Conservation (phyloP, 73 alveolate species). For the Breviolum minutum region DNA sequence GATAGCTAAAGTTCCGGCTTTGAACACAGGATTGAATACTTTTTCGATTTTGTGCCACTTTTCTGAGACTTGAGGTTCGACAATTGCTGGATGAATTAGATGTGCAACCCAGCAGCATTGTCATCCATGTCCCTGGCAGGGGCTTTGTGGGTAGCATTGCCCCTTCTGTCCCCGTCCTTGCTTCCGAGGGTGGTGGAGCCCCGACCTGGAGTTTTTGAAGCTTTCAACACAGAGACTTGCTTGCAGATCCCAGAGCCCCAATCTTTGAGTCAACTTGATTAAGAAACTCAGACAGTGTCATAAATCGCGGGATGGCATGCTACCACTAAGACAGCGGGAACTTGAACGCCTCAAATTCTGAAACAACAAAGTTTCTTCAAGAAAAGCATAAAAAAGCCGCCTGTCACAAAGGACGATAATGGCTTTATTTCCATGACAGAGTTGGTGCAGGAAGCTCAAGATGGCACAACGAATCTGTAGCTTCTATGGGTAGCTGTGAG, state of each 20-base stretch:
- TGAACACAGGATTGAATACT: not conserved
- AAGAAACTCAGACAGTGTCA: not conserved
- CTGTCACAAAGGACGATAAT: slow-evolving; percentile 35
- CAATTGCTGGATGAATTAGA: slow-evolving; percentile 55
- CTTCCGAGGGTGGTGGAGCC: slow-evolving; percentile 78
- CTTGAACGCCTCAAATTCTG: too few relatives aligned
- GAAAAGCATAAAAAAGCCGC: not conserved
- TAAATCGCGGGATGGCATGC: not conserved
- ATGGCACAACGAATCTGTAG: not conserved
- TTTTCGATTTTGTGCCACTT: not conserved
- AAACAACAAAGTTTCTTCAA: not conserved
- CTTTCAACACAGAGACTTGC: slow-evolving; percentile 69
- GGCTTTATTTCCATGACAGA: slow-evolving; percentile 80
- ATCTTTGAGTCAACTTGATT: not conserved
- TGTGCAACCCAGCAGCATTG: slow-evolving; percentile 16
- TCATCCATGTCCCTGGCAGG: not conserved
- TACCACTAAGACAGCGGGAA: not conserved
- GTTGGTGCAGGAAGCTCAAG: slow-evolving; percentile 37
- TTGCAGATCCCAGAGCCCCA: not conserved
- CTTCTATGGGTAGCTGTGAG: too few relatives aligned
- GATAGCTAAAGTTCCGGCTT: not conserved
- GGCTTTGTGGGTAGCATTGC: not conserved
- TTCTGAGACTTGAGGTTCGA: slow-evolving; percentile 36
- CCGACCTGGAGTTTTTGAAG: slow-evolving; percentile 81
- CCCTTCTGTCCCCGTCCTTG: too few relatives aligned